Base-by-base conservation (phyloP, 306 rosid species). In the Prunus padus region DNA sequence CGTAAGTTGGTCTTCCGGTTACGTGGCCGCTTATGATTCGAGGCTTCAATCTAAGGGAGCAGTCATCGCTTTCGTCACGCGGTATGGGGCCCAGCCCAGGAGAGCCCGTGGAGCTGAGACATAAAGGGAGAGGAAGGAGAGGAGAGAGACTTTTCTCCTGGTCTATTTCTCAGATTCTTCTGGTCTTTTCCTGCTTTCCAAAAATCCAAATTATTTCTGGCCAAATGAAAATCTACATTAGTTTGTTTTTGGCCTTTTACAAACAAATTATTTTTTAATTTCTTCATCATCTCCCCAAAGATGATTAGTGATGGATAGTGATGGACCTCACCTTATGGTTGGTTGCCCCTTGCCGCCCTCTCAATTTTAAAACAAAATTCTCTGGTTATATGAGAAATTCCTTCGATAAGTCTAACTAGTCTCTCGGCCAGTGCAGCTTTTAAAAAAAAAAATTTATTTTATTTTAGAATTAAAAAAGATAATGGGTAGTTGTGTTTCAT, bases 1-100 rank as follows among this genome's bases (percentile, higher is more conserved):
- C 10, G 4, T 16, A 5, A 1, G 14, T 4, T 33, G 40, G 40
- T 5, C 40, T 33, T 33, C 0, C 40, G 30, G 33, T 60, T 8
- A 86, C 65, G 80, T 85, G 95, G 85, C 82, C 0, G 0, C 0
- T 0, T 10, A 0, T 10, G 0, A 78, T 82, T 86, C 81, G 91
- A 23, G 18, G 12, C 14, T 23, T 59, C 7, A 3, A 3, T 59
- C 8, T 4, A 20, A 13, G 30, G 3, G 5, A 4, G 42, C 42
- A 0, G 68, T 73, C 77, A 73, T 44, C 57, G 77, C 68, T 23
- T 11, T 73, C 68, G 68, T 73, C 77, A 72, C 67, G 45, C 11
- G 57, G 15, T 25, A 13, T 20, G 76, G 76, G 44, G 12, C 56
- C 55, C 76, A 0, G 3, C 30, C 51, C 30, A 2, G 37, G 33